Base-by-base conservation (phyloP, 176 grass and related monocot genomes). In the Carex parvula region DNA sequence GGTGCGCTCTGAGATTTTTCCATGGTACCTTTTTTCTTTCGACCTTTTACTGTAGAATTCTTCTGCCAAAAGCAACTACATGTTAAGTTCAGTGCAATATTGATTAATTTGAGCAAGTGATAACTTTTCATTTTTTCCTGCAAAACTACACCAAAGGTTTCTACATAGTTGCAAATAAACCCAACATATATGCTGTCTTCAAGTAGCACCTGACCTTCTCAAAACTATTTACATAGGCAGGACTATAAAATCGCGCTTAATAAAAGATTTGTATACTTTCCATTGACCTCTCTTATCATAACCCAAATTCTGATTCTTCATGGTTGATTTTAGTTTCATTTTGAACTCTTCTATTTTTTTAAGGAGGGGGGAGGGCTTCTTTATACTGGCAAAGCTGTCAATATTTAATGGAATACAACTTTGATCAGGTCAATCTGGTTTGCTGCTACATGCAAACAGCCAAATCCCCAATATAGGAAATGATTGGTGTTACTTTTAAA, bases 1-100 rank as follows among this genome's bases (percentile, higher is more conserved):
- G 54, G 67, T 88, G 55, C 26, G 60, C 69, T 84, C 84, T 85
- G 67, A 57, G 29, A 88, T 62, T 70, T 85, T 62, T 24, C 42
- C 16, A 79, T 84, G 56, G 44, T 85, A 85, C 85, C 79, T 53
- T 90, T 93, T 81, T 88, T 87, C 83, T 92, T 93, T 84, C 75
- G 59, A 42, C 81, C 82, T 15, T 70, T 86, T 50, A 52, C 30
- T 71, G 53, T 79, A 5, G 74, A 84, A 76, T 86, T 89, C 65
- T 84, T 93, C 95, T 98, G 85, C 21, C 82, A 84, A 62, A 46
- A 84, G 18, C 67, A 93, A 87, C 4, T 15, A 70, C 10, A 67
- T 71, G 20, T 79, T 84, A 66, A 80, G 65, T 24, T 82, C 60
- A 85, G 74, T 50, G 10, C 3, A 85, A 63, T 32, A 67, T 37